phyloP scores from a whole-genome alignment of 164 flowering plant genomes.

The Akebia trifoliata region DNA sequence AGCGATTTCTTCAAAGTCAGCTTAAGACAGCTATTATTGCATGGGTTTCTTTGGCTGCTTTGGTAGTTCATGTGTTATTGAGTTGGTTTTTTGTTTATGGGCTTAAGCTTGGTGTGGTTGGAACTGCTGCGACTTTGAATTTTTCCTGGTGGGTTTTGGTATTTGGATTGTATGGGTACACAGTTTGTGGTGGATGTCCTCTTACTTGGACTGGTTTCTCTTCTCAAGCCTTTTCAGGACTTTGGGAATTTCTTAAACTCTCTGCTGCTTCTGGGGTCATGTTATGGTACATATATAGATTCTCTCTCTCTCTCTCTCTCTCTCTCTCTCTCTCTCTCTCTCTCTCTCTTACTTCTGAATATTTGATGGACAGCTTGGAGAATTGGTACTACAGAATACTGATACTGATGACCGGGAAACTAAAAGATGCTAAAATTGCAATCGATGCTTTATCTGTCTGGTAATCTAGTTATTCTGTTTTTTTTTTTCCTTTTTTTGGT shows the following conservation, averaged over 20 bases:
- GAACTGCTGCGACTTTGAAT: constrained; percentile 31
- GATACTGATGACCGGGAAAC: constrained; percentile 56
- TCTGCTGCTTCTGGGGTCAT: constrained; percentile 48
- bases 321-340: not conserved
- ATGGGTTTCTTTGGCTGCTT: constrained; percentile 30
- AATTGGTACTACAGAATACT: constrained; percentile 66
- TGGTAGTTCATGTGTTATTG: constrained; percentile 32
- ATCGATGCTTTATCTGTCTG: constrained; percentile 72
- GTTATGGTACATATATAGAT: constrained; percentile 33
- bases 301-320: constrained; percentile 2
- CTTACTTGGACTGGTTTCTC: constrained; percentile 53
- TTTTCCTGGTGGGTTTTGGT: constrained; percentile 50
- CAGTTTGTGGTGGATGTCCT: constrained; percentile 44
- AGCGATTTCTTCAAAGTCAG: constrained; percentile 56
- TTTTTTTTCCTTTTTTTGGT: not conserved
- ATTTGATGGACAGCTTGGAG: constrained; percentile 50
- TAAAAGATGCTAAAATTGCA: constrained; percentile 53
- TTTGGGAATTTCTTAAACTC: constrained; percentile 44
- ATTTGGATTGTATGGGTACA: constrained; percentile 31
- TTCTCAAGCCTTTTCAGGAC: constrained; percentile 36
- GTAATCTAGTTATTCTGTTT: constrained; percentile 17
- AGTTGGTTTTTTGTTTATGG: constrained; percentile 38
- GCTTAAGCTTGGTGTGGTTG: constrained; percentile 36
- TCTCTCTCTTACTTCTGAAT: not conserved
- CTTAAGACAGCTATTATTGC: constrained; percentile 40